phyloP scores from a whole-genome alignment of 2,329 filamentous ascomycete species.

The Cercospora berteroae region DNA sequence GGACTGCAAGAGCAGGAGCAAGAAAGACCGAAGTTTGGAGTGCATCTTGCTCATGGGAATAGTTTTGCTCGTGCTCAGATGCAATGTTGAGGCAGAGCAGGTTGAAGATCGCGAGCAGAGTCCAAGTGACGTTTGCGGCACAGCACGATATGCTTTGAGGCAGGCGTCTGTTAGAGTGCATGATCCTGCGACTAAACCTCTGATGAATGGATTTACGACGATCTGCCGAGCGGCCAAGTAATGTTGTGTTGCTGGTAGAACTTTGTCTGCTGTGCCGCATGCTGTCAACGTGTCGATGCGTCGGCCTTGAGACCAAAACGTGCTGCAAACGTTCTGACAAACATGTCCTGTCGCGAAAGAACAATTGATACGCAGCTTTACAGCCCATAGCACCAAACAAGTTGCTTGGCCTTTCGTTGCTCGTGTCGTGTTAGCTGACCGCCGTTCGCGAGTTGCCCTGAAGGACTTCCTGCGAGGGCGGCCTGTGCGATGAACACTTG shows the following conservation, averaged over 20 bases:
- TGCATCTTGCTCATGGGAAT: not conserved
- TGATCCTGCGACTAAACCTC: not conserved
- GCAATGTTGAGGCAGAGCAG: not conserved
- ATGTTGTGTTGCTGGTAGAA: not conserved
- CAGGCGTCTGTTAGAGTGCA: not conserved
- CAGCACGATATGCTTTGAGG: not conserved
- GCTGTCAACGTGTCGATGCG: not conserved
- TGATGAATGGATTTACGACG: not conserved
- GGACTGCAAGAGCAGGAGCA: not conserved
- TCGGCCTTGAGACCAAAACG: not conserved
- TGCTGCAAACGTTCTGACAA: not conserved
- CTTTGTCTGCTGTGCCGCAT: not conserved
- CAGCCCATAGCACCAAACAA: no score
- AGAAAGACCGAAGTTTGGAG: not conserved
- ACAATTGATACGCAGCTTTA: not conserved
- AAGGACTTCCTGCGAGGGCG: no score
- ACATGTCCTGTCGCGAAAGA: not conserved
- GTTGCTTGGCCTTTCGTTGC: not conserved
- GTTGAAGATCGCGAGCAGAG: not conserved
- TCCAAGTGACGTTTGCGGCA: not conserved
- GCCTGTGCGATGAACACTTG: no score
- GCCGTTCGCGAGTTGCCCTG: no score
- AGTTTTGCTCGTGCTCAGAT: not conserved
- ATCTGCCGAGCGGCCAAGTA: not conserved
- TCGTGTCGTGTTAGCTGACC: no score